These are phyloP conservation scores for Cicer pinnatifidum DNA, from an alignment of 306 rosid genomes.

Conservation along the genomic window DNA sequence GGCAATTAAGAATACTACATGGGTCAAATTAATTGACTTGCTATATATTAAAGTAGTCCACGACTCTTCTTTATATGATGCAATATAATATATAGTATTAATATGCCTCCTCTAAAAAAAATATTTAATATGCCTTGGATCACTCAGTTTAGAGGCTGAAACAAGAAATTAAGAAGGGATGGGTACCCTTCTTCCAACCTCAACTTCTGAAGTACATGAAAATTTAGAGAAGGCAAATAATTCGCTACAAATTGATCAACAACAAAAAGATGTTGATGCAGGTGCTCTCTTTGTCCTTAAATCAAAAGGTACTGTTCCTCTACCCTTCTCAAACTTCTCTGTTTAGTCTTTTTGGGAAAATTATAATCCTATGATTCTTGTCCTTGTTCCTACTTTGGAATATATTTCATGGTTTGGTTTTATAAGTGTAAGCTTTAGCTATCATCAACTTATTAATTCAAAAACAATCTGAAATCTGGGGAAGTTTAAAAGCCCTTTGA, in stretches of 20 bases:
- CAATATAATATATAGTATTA: background rate
- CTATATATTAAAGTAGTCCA: background rate
- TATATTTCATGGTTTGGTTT: background rate
- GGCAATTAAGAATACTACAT: background rate
- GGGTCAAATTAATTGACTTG: background rate
- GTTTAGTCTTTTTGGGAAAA: background rate
- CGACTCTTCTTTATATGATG: background rate
- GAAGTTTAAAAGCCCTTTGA: background rate
- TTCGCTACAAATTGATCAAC: slow-evolving; percentile 26
- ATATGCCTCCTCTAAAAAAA: background rate
- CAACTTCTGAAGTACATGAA: slow-evolving; percentile 28
- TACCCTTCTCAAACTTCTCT: background rate
- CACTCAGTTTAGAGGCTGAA: background rate
- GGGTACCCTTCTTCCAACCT: slow-evolving; percentile 48
- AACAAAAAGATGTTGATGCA: slow-evolving; percentile 57
- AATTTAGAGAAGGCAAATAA: slow-evolving; percentile 40
- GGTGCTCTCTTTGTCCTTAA: slow-evolving; percentile 89
- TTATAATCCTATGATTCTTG: background rate
- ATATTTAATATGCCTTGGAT: background rate
- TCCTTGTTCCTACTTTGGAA: slow-evolving; percentile 1
- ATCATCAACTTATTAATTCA: background rate
- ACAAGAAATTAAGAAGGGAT: slow-evolving; percentile 34
- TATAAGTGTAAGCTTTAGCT: background rate
- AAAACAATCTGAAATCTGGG: too few species aligned
- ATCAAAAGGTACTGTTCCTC: slow-evolving; percentile 60